Base-by-base conservation (phyloP, 2,329 filamentous ascomycete species). In the Aplosporella prunicola region DNA sequence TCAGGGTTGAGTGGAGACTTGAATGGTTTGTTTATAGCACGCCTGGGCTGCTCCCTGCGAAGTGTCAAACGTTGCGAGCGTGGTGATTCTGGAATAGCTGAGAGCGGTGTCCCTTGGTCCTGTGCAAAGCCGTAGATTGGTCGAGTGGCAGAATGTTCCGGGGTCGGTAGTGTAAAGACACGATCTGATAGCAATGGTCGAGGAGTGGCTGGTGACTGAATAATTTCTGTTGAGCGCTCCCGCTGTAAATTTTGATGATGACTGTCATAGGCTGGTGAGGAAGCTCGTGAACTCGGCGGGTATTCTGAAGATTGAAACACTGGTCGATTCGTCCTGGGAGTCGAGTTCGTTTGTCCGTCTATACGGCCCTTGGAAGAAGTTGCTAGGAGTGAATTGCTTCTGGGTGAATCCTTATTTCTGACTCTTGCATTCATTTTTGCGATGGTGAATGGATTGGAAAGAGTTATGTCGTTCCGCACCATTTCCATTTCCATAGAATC, bases 391-490 rank as follows among this genome's bases (percentile, higher is more conserved):
- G 25, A 11, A 11, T 23, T 9, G 11, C 2, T 17, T 10, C n/a
- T n/a, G n/a, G 37, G 1, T 2, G 14, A 2, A 18, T 13, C 9
- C 7, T 13, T 22, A 6, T 18, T 29, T 4, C 14, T 20, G 14
- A 28, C 20, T 11, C 14, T 33, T 6, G 37, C 39, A 30, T 69
- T 68, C 56, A 71, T 60, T 41, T 63, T 67, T 16, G 68, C 66
- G 28, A 67, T 57, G 0, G 62, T 63, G 66, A 66, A 71, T 2
- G 68, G 68, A 42, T 71, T 71, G 1, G 60, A 65, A 4, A 63
- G 37, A 27, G 20, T 31, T 15, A 40, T 9, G 25, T 30, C 26
- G 11, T 14, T n/a, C 4, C 44, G 51, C 17, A 53, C 46, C 37
- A 59, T 53, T 31, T 46, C 55, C 3, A 43, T 13, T 23, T 51